Base-by-base conservation (phyloP, 768 basidiomycete species). In the Tylopilus plumbeoviolaceoides region DNA sequence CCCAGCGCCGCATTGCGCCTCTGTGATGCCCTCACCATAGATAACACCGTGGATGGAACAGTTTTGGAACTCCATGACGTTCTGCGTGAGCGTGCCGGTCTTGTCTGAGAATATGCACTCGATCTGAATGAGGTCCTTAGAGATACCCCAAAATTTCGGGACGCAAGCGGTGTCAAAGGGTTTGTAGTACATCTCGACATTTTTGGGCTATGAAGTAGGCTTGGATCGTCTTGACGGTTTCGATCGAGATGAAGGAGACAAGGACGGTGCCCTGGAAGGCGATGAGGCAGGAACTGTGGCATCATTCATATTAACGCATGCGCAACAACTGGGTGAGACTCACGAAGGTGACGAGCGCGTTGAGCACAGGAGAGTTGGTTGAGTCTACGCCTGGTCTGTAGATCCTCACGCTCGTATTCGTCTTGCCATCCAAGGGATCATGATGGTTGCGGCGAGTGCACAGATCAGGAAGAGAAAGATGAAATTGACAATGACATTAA, bases 101-200 rank as follows among this genome's bases (percentile, higher is more conserved):
- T 95, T 95, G 78, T 95, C 92, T 12, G 89, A 93, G 66, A 88
- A 88, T 64, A 88, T 77, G 69, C 95, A 99, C 74, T 97, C 95
- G 70, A 98, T 98, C 73, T 98, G 95, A 25, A 95, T 95, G 2
- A 99, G 83, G 72, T 98, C 95, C 67, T 98, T 95, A 4, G 93
- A 97, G 62, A 98, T 95, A 66, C 95, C 95, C 95, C 95, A 98
- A 5, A 91, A 94, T 70, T 98, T 98, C 23, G 95, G 94, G 4
- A 93, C 83, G 62, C 95, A 98, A 0, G 91, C 75, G 2, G 90
- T 86, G 65, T 97, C 85, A 67, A 87, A 86, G 33, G 87, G 83
- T 53, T 80, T 75, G 72, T 97, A 97, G 75, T 92, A 97, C 92
- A 98, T 95, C 69, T 98, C 95, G 59, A 93, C 63, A 65, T n/a